Evolutionary conservation across 2,329 filamentous ascomycete genomes (phyloP), one percentile per base, ranked within the genome.

Genomic region (Colletotrichum godetiae): DNA sequence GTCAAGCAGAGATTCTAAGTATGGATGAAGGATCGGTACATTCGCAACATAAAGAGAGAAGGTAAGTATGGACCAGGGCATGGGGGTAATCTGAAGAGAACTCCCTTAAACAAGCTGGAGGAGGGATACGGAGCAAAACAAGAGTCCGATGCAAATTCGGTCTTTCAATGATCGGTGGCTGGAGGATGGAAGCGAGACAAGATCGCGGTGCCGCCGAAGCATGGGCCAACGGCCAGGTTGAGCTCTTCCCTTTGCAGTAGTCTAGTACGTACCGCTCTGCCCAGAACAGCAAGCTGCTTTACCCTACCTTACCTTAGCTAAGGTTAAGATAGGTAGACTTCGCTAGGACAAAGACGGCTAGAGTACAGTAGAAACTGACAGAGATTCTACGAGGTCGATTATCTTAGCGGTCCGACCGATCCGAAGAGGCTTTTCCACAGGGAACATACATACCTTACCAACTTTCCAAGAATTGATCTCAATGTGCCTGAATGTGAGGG

Each of bases 371-470:
- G 24, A 22, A 65, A 69, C 56, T n/a, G 1, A 62, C 3, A 29
- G 5, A 42, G 4, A 24, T 13, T 46, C 46, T 19, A 8, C 4
- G n/a, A 22, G 42, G 19, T 49, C 42, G 7, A 22, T 15, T 27
- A 57, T 37, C 5, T 4, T n/a, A 35, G 42, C 52, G 68, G 57
- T 53, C 68, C 68, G 64, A 68, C 57, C 22, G 68, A 72, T 68
- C 64, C 68, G 68, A 52, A 24, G 27, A 29, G 35, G 35, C 37
- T 71, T 72, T 49, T 61, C 27, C 33, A 72, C 63, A 72, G 68
- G 68, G 63, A 56, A 19, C 12, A 49, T 12, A 19, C 12, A 49
- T 12, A 27, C 27, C 27, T 29, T 24, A 35, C 56, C n/a, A 31
- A 35, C 56, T 62, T 62, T 52, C 42, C 59, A 61, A 27, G 59